Base-by-base conservation (phyloP, 495 filamentous ascomycete genomes). In the Tuber aestivum region DNA sequence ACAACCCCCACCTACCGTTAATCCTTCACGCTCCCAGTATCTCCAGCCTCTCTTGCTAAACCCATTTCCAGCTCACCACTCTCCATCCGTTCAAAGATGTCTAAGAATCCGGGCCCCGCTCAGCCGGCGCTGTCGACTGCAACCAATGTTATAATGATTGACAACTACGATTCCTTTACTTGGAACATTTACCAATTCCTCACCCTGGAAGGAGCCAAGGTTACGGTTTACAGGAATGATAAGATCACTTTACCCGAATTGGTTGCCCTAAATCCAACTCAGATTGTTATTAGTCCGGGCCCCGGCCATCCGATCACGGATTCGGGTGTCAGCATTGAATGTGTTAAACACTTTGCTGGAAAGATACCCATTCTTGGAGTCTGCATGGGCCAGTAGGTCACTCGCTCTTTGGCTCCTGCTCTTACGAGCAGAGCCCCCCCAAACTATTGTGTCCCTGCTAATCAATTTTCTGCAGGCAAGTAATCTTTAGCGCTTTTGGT, bases 161-260 rank as follows among this genome's bases (percentile, higher is more conserved):
- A 98, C 86, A 99, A 99, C 86, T 99, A 97, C 84, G 95, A 99
- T 85, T 97, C 95, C 0, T 99, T 98, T 82, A 97, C 95, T 76
- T 98, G 93, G 92, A 99, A 98, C 83, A 93, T 99, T 75, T 97
- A 97, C 84, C 96, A 99, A 83, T 99, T 97, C 80, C 88, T 99
- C 4, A 92, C 94, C 0, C 90, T 97, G 10, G 95, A 98, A 85
- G 95, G 95, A 56, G 95, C 95, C 40, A 91, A 85, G 0, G 94
- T 97, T 61, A 92, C 90, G 18, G 95, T 98, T 40, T 91, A 89
- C 86, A 89, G 95, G 75, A 99, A 99, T 82, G 94, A 98, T 85
- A 89, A 97, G 83, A 90, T 97, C 83, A 90, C 90, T 6, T 84
- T 99, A 16, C 89, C 95, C 38, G 91, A 97, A 74, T 86, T 99